Base-by-base conservation (phyloP, 1,284 basidiomycete species). In the Cutaneotrichosporon arboriforme region DNA sequence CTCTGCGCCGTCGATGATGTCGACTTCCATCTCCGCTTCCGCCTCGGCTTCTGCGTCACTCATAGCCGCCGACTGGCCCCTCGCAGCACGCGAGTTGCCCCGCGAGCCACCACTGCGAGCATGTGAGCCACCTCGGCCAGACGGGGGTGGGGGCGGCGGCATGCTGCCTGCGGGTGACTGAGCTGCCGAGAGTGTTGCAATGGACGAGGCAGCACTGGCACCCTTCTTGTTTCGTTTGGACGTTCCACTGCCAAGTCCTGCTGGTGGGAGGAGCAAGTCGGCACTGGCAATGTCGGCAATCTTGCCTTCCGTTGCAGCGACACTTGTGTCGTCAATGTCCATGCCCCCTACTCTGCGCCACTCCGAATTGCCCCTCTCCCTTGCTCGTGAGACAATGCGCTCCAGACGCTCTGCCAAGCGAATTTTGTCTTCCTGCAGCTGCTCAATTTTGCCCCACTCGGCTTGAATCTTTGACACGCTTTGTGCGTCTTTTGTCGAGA, bases 391-490 rank as follows among this genome's bases (percentile, higher is more conserved):
- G 1, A 73, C 64, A 23, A 76, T 74, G 37, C 65, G 54, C 47
- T 70, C 69, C 52, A 77, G 61, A 35, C 72, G 58, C 42, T 71
- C 70, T 7, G 73, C 69, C 10, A 75, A 60, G 37, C 60, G 59
- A 23, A 71, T 60, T 62, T 77, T 77, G 43, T 76, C 75, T 18
- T 66, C 61, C 55, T 76, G 74, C 12, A 75, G 55, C 8, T 54
- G 44, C 43, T 70, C 62, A 33, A 77, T 61, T 51, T 74, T 74
- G 15, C 45, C 60, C 65, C 72, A 77, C 58, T 77, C 75, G 13
- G 53, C 51, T 26, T 70, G 60, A 35, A 77, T 70, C 55, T 75
- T 75, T 22, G 62, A 59, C 10, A 76, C 52, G 3, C 62, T 62
- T 49, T 68, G 66, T 2, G 65, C 59, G 49, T 76, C 75, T 49